Evolutionary conservation across 495 filamentous ascomycete genomes (phyloP).

Genomic region (Penicillium robsamsonii): DNA sequence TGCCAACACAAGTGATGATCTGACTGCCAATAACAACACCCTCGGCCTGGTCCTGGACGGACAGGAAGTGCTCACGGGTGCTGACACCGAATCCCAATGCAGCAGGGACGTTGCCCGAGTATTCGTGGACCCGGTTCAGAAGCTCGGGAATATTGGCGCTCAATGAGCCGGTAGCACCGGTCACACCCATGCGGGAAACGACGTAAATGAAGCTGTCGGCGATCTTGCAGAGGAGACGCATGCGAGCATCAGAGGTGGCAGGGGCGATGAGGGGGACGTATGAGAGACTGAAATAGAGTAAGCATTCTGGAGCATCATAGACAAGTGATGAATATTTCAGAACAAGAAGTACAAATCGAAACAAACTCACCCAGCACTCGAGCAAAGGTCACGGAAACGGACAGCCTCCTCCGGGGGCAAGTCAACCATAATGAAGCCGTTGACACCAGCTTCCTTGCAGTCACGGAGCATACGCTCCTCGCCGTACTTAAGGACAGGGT

Average conservation of each 20-base stretch:
- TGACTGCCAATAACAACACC: conserved; percentile 98
- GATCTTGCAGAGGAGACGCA: conserved; percentile 94
- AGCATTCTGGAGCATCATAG: not conserved
- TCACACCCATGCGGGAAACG: conserved; percentile 96
- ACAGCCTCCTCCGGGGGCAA: conserved; percentile 95
- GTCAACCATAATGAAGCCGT: conserved; percentile 97
- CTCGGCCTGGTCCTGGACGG: conserved; percentile 78
- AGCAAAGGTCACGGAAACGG: conserved; percentile 82
- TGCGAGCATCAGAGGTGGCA: conserved; percentile 83
- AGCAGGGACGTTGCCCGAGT: conserved; percentile 84
- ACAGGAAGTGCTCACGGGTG: conserved; percentile 89
- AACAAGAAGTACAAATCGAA: not conserved
- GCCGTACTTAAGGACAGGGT: conserved; percentile 88
- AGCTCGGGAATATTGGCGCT: conserved; percentile 78
- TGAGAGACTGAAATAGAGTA: conserved; percentile 58
- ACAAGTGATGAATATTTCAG: not conserved
- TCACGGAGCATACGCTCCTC: conserved; percentile 85
- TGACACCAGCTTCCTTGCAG: conserved; percentile 81
- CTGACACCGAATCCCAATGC: conserved; percentile 96
- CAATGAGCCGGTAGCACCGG: conserved; percentile 80
- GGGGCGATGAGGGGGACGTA: conserved; percentile 96
- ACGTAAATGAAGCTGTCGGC: conserved; percentile 99
- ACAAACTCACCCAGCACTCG: conserved; percentile 61
- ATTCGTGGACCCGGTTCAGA: conserved; percentile 80
- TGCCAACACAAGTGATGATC: conserved; percentile 75